These are phyloP conservation scores for Fusarium sp. DNA, from an alignment of 2,329 filamentous ascomycete species.

Conservation along the genomic window DNA sequence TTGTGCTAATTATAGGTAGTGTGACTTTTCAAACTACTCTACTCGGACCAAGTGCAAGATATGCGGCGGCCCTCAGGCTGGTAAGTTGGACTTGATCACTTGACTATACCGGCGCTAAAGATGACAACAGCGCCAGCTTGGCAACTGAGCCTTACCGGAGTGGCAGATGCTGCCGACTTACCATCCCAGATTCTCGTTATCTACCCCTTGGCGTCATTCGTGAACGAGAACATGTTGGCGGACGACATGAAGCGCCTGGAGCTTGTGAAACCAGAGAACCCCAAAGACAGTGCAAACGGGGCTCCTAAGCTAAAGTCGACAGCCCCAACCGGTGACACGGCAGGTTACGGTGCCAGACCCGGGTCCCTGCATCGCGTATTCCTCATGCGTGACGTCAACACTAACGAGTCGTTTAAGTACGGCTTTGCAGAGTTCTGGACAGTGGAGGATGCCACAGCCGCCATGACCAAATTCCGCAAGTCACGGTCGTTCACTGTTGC, in stretches of 20 bases:
- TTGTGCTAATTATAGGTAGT: conserved; percentile 44
- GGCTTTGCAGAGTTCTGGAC: conserved; percentile 85
- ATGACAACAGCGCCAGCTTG: conserved; percentile 41
- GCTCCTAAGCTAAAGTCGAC: conserved; percentile 66
- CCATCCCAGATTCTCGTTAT: conserved; percentile 80
- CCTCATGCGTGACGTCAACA: conserved; percentile 74
- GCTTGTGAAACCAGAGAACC: conserved; percentile 61
- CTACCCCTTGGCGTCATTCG: conserved; percentile 72
- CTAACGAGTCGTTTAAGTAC: conserved; percentile 77
- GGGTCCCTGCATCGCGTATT: conserved; percentile 80
- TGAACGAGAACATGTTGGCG: conserved; percentile 75
- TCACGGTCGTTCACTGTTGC: conserved; percentile 80
- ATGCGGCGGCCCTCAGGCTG: conserved; percentile 47
- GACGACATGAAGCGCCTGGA: conserved; percentile 78
- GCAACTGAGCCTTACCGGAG: conserved; percentile 55
- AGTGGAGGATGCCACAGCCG: conserved; percentile 76
- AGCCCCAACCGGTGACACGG: conserved; percentile 61
- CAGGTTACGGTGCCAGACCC: conserved; percentile 73
- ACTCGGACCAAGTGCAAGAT: conserved; percentile 51
- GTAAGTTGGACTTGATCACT: conserved; percentile 36
- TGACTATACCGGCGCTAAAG: background rate
- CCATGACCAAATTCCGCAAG: conserved; percentile 73
- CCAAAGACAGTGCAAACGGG: conserved; percentile 55
- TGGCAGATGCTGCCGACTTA: conserved; percentile 59
- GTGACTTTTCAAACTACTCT: conserved; percentile 52